These are phyloP conservation scores for Solanum phureja DNA, from an alignment of 257 asterid genomes.

Conservation along the genomic window DNA sequence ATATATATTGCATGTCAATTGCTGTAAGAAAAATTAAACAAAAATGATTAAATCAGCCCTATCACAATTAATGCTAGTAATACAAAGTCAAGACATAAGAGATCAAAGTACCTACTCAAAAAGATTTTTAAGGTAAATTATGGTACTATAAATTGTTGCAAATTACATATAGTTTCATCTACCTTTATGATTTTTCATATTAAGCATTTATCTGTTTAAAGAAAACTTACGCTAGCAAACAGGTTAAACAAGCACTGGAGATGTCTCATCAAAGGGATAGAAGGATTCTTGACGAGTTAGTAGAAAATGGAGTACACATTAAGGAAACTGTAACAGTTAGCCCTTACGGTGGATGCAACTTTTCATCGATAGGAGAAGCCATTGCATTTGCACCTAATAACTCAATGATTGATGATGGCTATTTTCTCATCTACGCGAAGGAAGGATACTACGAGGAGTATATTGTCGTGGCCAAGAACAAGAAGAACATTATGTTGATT, in stretches of 20 bases:
- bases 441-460: conserved; percentile 40
- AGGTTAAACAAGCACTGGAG: not conserved
- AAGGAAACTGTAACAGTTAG: conserved; percentile 25
- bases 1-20: not conserved
- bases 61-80: not conserved
- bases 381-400: conserved; percentile 22
- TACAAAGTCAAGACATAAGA: not conserved
- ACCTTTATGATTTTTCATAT: not conserved
- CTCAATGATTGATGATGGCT: conserved; percentile 17
- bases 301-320: conserved; percentile 12
- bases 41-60: not conserved
- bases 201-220: not conserved
- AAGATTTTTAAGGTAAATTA: not conserved
- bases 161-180: not conserved
- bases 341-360: conserved; percentile 27
- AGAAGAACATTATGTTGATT: conserved; percentile 14
- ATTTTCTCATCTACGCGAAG: conserved; percentile 20
- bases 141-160: not conserved
- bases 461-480: conserved; percentile 18
- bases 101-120: not conserved
- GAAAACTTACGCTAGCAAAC: not conserved
- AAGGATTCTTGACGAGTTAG: conserved; percentile 8
- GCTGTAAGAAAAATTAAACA: not conserved
- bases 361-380: conserved; percentile 26
- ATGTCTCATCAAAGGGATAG: not conserved